Evolutionary conservation across 495 filamentous ascomycete species (phyloP).

Genomic region (Xylaria telfairii): DNA sequence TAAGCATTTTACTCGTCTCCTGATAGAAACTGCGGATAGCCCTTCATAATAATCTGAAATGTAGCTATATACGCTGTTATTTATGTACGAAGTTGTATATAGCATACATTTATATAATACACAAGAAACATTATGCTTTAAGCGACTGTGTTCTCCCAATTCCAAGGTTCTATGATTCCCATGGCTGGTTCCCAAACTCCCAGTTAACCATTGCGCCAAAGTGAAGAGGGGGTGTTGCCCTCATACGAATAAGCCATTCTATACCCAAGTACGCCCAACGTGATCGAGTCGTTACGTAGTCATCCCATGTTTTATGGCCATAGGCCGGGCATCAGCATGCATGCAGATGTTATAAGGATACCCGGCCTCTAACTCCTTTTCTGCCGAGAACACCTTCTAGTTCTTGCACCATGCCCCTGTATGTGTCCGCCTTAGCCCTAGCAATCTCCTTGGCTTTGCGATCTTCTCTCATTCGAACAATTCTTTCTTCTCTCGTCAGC

Average conservation of each 20-base stretch:
- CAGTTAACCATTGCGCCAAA: conserved; percentile 6
- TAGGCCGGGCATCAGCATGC: neutral
- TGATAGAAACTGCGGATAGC: neutral
- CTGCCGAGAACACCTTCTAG: conserved; percentile 51
- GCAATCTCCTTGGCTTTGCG: conserved; percentile 69
- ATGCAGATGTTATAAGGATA: conserved; percentile 34
- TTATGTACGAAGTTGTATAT: conserved; percentile 9
- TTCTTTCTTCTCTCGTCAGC: conserved; percentile 84
- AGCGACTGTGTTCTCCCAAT: conserved; percentile 13
- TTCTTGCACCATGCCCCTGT: conserved; percentile 87
- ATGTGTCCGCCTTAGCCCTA: conserved; percentile 76
- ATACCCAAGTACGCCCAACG: conserved; percentile 23
- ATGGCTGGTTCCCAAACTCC: conserved; percentile 17
- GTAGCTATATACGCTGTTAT: neutral
- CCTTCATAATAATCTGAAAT: neutral
- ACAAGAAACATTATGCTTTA: conserved; percentile 13
- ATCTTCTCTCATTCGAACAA: conserved; percentile 88
- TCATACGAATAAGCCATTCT: conserved; percentile 10
- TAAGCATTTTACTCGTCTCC: too few relatives aligned
- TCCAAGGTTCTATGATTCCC: conserved; percentile 2
- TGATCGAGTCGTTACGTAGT: conserved; percentile 26
- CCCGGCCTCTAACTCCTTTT: conserved; percentile 33
- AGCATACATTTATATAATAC: conserved; percentile 4
- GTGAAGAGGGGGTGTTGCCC: neutral
- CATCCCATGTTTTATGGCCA: conserved; percentile 20